Evolutionary conservation across 2,329 filamentous ascomycete genomes (phyloP).

Genomic region (Beauveria caledonica): DNA sequence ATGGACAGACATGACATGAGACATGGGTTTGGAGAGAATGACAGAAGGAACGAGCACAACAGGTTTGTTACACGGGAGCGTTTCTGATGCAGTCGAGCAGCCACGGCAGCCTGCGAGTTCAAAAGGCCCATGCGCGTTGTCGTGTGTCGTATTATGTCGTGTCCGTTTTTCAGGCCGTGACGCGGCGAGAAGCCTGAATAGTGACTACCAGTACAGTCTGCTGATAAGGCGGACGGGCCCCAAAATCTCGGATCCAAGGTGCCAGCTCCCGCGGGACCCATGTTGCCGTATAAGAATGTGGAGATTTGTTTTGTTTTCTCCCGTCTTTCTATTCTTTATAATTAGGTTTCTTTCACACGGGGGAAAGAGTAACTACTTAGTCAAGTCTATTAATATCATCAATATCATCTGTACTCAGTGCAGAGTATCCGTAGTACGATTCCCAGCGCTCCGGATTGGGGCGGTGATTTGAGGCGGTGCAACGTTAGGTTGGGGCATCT

Average conservation of each 20-base stretch:
- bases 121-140: not conserved
- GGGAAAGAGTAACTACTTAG: no score
- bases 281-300: not conserved
- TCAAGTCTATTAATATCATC: not conserved
- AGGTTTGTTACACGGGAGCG: not conserved
- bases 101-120: not conserved
- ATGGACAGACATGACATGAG: no score
- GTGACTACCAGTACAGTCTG: no score
- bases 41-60: not conserved
- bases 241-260: not conserved
- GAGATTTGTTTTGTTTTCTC: not conserved
- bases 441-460: not conserved
- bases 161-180: not conserved
- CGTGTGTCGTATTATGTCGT: not conserved
- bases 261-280: slow-evolving; percentile 2
- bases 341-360: not conserved
- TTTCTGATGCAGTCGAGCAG: not conserved
- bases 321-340: not conserved
- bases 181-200: not conserved
- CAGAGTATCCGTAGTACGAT: not conserved
- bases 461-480: not conserved
- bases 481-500: not conserved
- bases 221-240: not conserved
- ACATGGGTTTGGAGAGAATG: not conserved
- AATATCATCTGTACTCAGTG: no score